These are phyloP conservation scores for Phialophora expanda DNA, from an alignment of 2,329 filamentous ascomycete genomes.

Conservation along the genomic window DNA sequence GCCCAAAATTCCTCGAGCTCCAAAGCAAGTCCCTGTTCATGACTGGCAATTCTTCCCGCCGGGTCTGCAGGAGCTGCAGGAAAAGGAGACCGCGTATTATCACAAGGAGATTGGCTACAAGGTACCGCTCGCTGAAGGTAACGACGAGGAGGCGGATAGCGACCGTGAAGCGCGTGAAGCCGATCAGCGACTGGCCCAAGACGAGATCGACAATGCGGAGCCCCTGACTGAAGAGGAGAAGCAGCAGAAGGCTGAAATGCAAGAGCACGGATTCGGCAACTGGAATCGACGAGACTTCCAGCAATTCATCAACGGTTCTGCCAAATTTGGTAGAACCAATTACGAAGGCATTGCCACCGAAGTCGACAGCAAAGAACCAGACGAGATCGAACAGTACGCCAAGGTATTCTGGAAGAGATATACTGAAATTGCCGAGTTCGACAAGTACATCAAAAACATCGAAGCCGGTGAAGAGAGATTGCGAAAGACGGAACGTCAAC, in stretches of 20 bases:
- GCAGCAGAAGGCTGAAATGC: constrained; percentile 81
- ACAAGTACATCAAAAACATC: constrained; percentile 85
- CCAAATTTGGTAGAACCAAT: constrained; percentile 85
- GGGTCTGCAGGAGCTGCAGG: constrained; percentile 83
- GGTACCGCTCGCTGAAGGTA: constrained; percentile 83
- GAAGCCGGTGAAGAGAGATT: constrained; percentile 91
- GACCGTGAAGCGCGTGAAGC: constrained; percentile 78
- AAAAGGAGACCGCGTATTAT: constrained; percentile 94
- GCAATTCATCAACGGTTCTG: constrained; percentile 94
- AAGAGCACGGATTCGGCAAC: constrained; percentile 82
- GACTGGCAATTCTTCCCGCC: constrained; percentile 97
- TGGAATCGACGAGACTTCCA: constrained; percentile 99
- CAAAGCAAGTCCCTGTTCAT: constrained; percentile 88
- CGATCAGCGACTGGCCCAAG: constrained; percentile 83
- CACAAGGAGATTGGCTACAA: constrained; percentile 97
- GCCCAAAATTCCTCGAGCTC: constrained; percentile 92
- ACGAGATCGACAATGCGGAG: constrained; percentile 89
- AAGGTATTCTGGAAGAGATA: constrained; percentile 97
- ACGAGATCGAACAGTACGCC: constrained; percentile 84
- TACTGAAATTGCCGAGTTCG: constrained; percentile 84
- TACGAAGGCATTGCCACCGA: constrained; percentile 85
- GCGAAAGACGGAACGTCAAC: constrained; percentile 86
- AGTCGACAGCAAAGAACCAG: constrained; percentile 83
- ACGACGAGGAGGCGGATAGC: constrained; percentile 77
- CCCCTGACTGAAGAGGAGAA: constrained; percentile 88